These are phyloP conservation scores for Tetramitus jugosus DNA, from an alignment of 208 protist species.

Conservation along the genomic window DNA sequence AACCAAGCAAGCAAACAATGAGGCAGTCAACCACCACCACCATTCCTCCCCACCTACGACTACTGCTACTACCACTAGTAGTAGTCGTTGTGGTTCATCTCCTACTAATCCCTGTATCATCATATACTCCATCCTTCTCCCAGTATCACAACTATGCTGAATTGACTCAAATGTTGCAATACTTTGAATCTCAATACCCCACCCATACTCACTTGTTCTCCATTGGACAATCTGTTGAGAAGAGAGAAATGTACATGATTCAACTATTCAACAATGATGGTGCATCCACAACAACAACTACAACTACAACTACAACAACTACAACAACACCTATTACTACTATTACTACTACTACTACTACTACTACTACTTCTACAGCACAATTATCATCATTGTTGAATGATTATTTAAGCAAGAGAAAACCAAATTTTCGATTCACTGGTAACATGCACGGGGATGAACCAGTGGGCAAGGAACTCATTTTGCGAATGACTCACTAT, in stretches of 20 bases:
- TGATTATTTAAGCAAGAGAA: no score
- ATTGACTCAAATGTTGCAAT: not conserved
- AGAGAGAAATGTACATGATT: not conserved
- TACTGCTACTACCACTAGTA: no score
- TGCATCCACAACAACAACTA: not conserved
- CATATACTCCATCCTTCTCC: not conserved
- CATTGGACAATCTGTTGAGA: not conserved
- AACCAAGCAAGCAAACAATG: no score
- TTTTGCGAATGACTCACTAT: not conserved
- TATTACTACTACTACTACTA: no score
- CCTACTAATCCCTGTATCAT: no score
- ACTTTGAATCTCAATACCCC: not conserved
- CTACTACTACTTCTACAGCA: no score
- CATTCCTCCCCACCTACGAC: no score
- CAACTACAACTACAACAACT: no score
- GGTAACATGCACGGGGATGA: constrained; percentile 27
- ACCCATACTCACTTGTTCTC: not conserved
- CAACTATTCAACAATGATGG: not conserved
- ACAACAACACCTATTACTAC: no score
- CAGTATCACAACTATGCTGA: constrained; percentile 16
- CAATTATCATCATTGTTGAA: no score
- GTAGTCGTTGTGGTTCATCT: no score
- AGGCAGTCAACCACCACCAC: no score
- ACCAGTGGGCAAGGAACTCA: constrained; percentile 5
- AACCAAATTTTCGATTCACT: constrained; percentile 12